Evolutionary conservation across 441 rosid species (phyloP), one percentile per base, ranked within the genome.

Genomic region (Brassica balearica): DNA sequence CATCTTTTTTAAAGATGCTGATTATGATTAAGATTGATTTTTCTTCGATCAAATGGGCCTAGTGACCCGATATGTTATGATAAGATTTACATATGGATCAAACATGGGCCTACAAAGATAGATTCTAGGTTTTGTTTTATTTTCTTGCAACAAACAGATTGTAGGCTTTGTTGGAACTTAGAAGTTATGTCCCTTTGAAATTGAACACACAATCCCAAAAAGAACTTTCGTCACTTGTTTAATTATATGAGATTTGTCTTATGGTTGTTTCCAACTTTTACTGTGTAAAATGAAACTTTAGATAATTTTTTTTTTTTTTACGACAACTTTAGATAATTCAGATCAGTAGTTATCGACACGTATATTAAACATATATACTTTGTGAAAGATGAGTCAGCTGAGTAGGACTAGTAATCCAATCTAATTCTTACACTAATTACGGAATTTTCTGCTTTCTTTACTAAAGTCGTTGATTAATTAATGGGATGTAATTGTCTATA

Each of bases 1-100:
- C 77, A 72, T 78, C 81, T 59, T 66, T 55, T 2, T 3, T 1
- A 4, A 73, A 72, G 74, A 78, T 78, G 73, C 77, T 48, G 29
- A 2, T 71, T 36, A 34, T 71, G 19, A 19, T 19, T 19, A 59
- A 8, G 43, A 19, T 58, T 65, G 5, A 14, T 14, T 34, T 36
- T 36, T 3, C 12, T 65, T 38, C 2, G 60, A 48, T 60, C 69
- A n/a, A 67, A 6, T 48, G 73, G 55, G 58, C 15, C 74, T 27
- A 6, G 3, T 62, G 11, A 6, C 38, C 38, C 65, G 10, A 6
- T 61, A 6, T 25, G 27, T 61, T 51, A 55, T 20, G 56, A 51
- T 51, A n/a, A 4, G 19, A 51, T 56, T 56, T 11, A 56, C 25
- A 19, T 2, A 7, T 56, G 22, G 64, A 60, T 60, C 36, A 60